These are phyloP conservation scores for Exophiala sp. DNA, from an alignment of 2,329 filamentous ascomycete species.

Conservation along the genomic window DNA sequence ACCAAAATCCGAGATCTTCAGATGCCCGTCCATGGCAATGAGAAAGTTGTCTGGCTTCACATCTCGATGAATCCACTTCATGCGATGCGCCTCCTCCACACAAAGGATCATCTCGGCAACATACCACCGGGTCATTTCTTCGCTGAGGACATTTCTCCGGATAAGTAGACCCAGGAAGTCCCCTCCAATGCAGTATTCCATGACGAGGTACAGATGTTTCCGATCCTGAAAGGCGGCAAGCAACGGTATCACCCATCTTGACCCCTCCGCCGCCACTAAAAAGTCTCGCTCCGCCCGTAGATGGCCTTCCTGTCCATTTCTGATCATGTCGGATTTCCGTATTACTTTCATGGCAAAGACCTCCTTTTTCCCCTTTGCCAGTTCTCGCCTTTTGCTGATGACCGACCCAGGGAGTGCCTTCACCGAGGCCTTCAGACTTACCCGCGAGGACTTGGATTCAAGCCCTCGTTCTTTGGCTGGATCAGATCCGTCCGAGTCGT, in stretches of 20 bases:
- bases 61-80: conserved; percentile 89
- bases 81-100: conserved; percentile 82
- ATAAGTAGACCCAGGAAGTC: conserved; percentile 87
- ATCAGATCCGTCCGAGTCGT: conserved; percentile 1
- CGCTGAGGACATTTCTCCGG: conserved; percentile 73
- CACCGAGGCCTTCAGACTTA: conserved; percentile 3
- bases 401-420: background rate
- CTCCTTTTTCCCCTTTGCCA: conserved; percentile 40
- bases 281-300: conserved; percentile 87
- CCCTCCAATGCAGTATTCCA: conserved; percentile 97
- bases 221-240: conserved; percentile 84
- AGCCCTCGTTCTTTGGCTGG: conserved; percentile 3
- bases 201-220: conserved; percentile 80
- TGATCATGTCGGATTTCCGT: conserved; percentile 85
- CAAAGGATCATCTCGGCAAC: conserved; percentile 93
- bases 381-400: conserved; percentile 1
- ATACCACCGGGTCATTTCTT: conserved; percentile 76
- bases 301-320: conserved; percentile 86
- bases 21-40: conserved; percentile 76
- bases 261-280: conserved; percentile 80
- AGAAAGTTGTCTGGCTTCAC: conserved; percentile 97
- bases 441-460: conserved; percentile 2
- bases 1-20: conserved; percentile 95
- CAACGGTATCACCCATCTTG: conserved; percentile 81
- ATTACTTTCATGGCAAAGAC: conserved; percentile 98